Evolutionary conservation across 208 protist genomes (phyloP), one percentile per base, ranked within the genome.

Genomic region (Trypanosoma cruzi): DNA sequence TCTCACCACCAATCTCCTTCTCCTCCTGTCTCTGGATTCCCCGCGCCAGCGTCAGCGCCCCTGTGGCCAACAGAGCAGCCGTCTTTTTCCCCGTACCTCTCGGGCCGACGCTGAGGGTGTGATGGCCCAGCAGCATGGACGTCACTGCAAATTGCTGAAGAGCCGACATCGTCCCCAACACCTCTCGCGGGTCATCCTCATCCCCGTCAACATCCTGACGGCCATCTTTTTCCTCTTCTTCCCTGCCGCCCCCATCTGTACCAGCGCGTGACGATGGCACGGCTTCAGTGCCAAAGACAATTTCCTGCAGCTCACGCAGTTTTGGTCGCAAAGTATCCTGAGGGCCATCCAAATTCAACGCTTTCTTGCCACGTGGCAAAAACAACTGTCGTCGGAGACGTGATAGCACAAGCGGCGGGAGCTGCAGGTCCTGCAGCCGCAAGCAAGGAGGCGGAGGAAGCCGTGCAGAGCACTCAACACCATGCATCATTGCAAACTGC

Each of bases 121-220:
- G 90, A 49, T 90, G 73, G 3, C 90, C 90, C 0, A 88, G 63
- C 34, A 95, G 73, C 71, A 93, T 78, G 4, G 81, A 69, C 0
- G 85, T 74, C 36, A 95, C 62, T 0, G 81, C 80, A 0, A 85
- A 32, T 36, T 91, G 84, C 68, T 95, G 90, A 14, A 72, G 29
- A 11, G 75, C 72, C 28, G 57, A 59, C 32, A 80, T 68, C 44
- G 57, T 13, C 46, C 46, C 50, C 60, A 61, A 36, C 37, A 58
- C 48, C 11, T 69, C 59, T 44, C 31, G 42, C 28, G 13, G 36
- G 11, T 13, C 71, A 48, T 71, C 60, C 40, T 36, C 49, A 8
- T 68, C 69, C 1, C 29, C 55, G 20, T 58, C 62, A 10, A n/a
- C n/a, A n/a, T n/a, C n/a, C n/a, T n/a, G n/a, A n/a, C n/a, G n/a